Evolutionary conservation across 768 basidiomycete species (phyloP).

Genomic region (Cyclocybe cylindracea): DNA sequence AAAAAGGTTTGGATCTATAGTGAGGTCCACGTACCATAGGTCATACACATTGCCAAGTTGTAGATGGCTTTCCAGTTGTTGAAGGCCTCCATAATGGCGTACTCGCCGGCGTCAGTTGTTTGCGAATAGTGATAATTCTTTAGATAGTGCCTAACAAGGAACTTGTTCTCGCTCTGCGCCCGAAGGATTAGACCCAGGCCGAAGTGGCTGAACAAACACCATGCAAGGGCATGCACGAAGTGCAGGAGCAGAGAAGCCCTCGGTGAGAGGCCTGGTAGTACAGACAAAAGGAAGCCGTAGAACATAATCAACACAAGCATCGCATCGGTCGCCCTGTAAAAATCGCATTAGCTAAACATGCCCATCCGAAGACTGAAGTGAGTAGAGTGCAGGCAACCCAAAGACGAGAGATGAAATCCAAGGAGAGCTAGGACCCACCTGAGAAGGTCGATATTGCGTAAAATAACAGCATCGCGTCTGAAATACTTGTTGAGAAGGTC

Average conservation of each 20-base stretch:
- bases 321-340: conserved; percentile 76
- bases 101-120: conserved; percentile 61
- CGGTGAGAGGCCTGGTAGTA: conserved; percentile 59
- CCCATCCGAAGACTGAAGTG: conserved; percentile 19
- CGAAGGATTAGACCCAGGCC: conserved; percentile 83
- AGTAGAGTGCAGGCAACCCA: background rate
- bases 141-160: conserved; percentile 89
- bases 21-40: conserved; percentile 61
- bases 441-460: conserved; percentile 82
- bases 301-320: conserved; percentile 74
- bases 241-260: conserved; percentile 60
- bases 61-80: conserved; percentile 93
- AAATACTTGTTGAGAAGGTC: conserved; percentile 92
- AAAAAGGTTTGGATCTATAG: background rate
- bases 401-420: background rate
- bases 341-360: conserved; percentile 4
- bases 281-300: conserved; percentile 61
- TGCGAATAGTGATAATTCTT: conserved; percentile 89
- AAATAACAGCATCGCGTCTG: conserved; percentile 78
- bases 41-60: conserved; percentile 94
- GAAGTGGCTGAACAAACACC: conserved; percentile 88
- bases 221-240: conserved; percentile 79
- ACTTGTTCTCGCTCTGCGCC: conserved; percentile 85
- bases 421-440: conserved; percentile 50
- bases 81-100: conserved; percentile 92